Percentiles rank a stretch among this genome's conserved stretches.
Conservation (phyloP, 768 basidiomycete genomes). For the Russula olivacea region DNA sequence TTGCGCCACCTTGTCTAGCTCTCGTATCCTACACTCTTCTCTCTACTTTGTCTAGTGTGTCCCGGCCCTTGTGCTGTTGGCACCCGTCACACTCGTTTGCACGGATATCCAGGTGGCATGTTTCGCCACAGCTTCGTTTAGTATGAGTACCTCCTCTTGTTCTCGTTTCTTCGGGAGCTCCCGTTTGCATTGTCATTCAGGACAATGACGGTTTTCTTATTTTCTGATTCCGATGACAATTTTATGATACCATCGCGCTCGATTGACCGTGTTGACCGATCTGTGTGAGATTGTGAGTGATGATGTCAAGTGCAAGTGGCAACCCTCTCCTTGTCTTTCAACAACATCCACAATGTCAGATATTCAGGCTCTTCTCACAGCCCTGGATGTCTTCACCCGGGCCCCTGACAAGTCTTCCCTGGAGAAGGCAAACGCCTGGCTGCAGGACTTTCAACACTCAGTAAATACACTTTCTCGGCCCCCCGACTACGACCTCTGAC, state of each 20-base stretch:
- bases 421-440: slow-evolving; percentile 87
- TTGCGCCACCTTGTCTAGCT: slow-evolving; percentile 36
- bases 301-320: background rate
- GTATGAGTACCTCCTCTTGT: slow-evolving; percentile 25
- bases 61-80: slow-evolving; percentile 22
- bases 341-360: slow-evolving; percentile 46
- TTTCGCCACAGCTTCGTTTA: slow-evolving; percentile 18
- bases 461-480: slow-evolving; percentile 80
- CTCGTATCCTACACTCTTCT: slow-evolving; percentile 43
- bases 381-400: slow-evolving; percentile 70
- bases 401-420: slow-evolving; percentile 80
- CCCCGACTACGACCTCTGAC: slow-evolving; percentile 57
- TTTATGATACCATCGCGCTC: slow-evolving; percentile 26
- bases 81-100: slow-evolving; percentile 25
- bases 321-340: background rate
- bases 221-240: slow-evolving; percentile 24
- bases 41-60: slow-evolving; percentile 28
- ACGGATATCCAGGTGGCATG: slow-evolving; percentile 26
- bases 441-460: slow-evolving; percentile 98
- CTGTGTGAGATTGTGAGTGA: slow-evolving; percentile 3
- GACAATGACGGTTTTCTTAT: slow-evolving; percentile 9
- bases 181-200: slow-evolving; percentile 6
- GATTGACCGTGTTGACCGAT: slow-evolving; percentile 4
- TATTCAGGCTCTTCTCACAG: slow-evolving; percentile 66
- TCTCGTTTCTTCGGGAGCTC: slow-evolving; percentile 22